Evolutionary conservation across 257 asterid species (phyloP).

Genomic region (Petunia secreta): DNA sequence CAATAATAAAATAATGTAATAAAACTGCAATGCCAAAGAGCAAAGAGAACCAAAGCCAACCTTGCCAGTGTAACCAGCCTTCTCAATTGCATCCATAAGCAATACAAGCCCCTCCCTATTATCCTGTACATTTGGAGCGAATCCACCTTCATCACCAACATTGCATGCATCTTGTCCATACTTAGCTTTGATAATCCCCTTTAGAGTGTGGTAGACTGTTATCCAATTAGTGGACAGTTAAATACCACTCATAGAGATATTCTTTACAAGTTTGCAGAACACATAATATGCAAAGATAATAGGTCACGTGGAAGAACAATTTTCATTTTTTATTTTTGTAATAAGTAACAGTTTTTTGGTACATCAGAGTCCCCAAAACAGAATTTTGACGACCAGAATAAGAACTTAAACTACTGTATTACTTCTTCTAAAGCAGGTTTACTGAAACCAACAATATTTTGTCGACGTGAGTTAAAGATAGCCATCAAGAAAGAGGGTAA

Average conservation of each 20-base stretch:
- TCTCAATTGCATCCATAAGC: constrained; percentile 93
- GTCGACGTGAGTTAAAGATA: background rate
- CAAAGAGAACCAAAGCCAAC: constrained; percentile 36
- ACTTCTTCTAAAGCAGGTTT: background rate
- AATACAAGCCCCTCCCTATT: constrained; percentile 91
- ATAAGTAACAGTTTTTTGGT: background rate
- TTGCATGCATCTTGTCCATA: constrained; percentile 99
- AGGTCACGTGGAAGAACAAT: background rate
- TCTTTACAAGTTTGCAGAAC: background rate
- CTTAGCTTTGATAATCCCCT: constrained; percentile 95
- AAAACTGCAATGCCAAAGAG: constrained; percentile 19
- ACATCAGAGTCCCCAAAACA: background rate
- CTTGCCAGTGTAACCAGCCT: constrained; percentile 94
- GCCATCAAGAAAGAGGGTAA: constrained; percentile 11
- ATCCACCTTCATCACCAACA: constrained; percentile 99
- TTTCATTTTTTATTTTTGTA: too few relatives aligned
- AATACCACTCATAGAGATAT: background rate
- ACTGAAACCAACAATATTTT: constrained; percentile 20
- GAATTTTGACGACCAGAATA: background rate
- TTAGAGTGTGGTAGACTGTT: constrained; percentile 86
- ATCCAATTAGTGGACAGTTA: constrained; percentile 2
- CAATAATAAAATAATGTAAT: background rate
- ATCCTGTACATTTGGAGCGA: constrained; percentile 98
- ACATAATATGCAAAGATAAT: background rate
- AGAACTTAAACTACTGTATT: background rate